Conservation (phyloP, 495 filamentous ascomycete genomes). For the Sordaria brevicollis region DNA sequence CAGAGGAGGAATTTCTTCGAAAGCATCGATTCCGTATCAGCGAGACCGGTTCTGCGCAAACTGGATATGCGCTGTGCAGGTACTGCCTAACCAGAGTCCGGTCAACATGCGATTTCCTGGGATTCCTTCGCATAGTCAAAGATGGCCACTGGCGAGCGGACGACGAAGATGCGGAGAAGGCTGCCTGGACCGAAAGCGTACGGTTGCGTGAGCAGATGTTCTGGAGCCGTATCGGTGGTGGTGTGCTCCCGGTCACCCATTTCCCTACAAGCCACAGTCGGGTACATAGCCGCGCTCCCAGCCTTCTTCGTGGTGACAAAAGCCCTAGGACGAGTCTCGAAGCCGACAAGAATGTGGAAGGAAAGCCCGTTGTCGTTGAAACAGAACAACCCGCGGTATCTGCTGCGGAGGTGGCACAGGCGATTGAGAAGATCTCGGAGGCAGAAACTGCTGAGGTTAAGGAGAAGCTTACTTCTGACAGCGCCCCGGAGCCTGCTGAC, state of each 20-base stretch:
- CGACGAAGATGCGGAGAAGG: slow-evolving; percentile 61
- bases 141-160: slow-evolving; percentile 83
- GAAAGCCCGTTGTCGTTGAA: neutral
- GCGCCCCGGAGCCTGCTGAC: neutral
- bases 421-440: neutral
- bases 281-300: slow-evolving; percentile 12
- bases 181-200: slow-evolving; percentile 89
- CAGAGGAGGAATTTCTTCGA: slow-evolving; percentile 56
- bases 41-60: slow-evolving; percentile 72
- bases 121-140: slow-evolving; percentile 78
- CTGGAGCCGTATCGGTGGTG: slow-evolving; percentile 84
- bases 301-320: slow-evolving; percentile 13
- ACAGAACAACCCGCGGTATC: neutral
- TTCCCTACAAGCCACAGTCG: slow-evolving; percentile 1
- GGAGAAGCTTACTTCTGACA: neutral
- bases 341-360: neutral
- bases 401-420: neutral
- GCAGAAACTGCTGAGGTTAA: neutral
- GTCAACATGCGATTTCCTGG: slow-evolving; percentile 82
- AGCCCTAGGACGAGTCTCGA: slow-evolving; percentile 22
- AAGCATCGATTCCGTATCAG: slow-evolving; percentile 84
- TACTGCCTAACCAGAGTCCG: slow-evolving; percentile 80
- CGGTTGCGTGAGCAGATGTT: slow-evolving; percentile 89
- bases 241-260: slow-evolving; percentile 59
- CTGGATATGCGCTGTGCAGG: slow-evolving; percentile 74